Conservation (phyloP, 805 yeast species). For the Pichia cephalocereana region DNA sequence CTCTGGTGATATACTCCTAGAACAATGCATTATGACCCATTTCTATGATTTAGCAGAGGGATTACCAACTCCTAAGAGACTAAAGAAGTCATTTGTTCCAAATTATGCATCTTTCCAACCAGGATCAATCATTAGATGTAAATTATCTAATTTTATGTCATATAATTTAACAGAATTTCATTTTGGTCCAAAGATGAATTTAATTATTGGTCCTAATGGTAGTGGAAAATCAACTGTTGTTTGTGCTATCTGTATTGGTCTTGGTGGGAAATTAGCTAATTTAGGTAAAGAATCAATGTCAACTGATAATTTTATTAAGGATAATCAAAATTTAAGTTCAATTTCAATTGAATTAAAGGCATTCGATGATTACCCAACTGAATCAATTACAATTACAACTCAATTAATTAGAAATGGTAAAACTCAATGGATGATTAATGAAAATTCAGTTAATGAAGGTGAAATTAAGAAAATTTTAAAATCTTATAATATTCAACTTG, state of each 20-base stretch:
- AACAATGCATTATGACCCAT: background rate
- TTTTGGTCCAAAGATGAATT: conserved; percentile 74
- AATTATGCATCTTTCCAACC: conserved; percentile 27
- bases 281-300: conserved; percentile 61
- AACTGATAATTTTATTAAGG: conserved; percentile 59
- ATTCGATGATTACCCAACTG: conserved; percentile 14
- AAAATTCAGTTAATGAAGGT: conserved; percentile 30
- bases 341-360: conserved; percentile 46
- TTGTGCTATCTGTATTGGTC: conserved; percentile 83
- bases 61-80: conserved; percentile 13
- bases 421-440: conserved; percentile 47
- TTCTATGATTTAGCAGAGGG: conserved; percentile 1
- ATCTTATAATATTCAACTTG: conserved; percentile 67
- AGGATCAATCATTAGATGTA: conserved; percentile 43
- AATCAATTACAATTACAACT: conserved; percentile 33
- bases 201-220: conserved; percentile 96
- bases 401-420: conserved; percentile 33
- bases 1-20: no score
- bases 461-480: conserved; percentile 37
- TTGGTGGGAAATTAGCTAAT: conserved; percentile 68
- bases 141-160: conserved; percentile 57
- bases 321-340: conserved; percentile 40
- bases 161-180: conserved; percentile 60
- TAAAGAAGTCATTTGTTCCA: conserved; percentile 9
- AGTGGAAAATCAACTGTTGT: conserved; percentile 91